Conservation (phyloP, 108 stramenopile species). For the Pseudonitzschia pungens region DNA sequence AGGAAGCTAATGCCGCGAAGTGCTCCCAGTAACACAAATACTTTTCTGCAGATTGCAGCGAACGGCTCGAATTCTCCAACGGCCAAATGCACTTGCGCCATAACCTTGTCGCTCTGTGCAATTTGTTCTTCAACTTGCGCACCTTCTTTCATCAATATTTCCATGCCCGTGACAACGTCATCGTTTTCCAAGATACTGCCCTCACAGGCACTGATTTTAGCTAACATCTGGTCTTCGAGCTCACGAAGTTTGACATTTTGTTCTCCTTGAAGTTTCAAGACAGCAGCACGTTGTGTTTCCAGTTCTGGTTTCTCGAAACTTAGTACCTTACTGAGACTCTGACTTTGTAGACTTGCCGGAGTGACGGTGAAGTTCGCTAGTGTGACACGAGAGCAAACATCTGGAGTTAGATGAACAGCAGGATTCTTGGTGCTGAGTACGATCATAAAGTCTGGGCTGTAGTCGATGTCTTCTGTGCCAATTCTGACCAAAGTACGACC, state of each 20-base stretch:
- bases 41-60: slow-evolving; percentile 70
- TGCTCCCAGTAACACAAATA: slow-evolving; percentile 65
- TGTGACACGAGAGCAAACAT: slow-evolving; percentile 96
- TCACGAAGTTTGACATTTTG: slow-evolving; percentile 93
- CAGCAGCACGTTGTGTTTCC: slow-evolving; percentile 77
- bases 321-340: slow-evolving; percentile 86
- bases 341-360: slow-evolving; percentile 90
- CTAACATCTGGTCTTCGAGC: slow-evolving; percentile 95
- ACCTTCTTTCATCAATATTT: slow-evolving; percentile 93
- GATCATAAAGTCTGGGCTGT: slow-evolving; percentile 93
- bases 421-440: slow-evolving; percentile 93
- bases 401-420: slow-evolving; percentile 90
- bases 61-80: slow-evolving; percentile 88
- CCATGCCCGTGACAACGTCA: slow-evolving; percentile 92
- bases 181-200: slow-evolving; percentile 98
- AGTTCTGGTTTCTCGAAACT: slow-evolving; percentile 92
- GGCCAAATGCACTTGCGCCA: slow-evolving; percentile 84
- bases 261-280: slow-evolving; percentile 92
- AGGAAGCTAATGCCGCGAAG: slow-evolving; percentile 75
- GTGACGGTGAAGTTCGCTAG: slow-evolving; percentile 97
- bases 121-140: slow-evolving; percentile 92
- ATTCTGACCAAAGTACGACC: slow-evolving; percentile 93
- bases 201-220: slow-evolving; percentile 90
- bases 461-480: slow-evolving; percentile 98
- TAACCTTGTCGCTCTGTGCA: slow-evolving; percentile 83